Percentiles rank a stretch among this genome's conserved stretches.
Evolutionary conservation across 140 eudicot genomes (phyloP).

Genomic region (Oenanthe javanica): DNA sequence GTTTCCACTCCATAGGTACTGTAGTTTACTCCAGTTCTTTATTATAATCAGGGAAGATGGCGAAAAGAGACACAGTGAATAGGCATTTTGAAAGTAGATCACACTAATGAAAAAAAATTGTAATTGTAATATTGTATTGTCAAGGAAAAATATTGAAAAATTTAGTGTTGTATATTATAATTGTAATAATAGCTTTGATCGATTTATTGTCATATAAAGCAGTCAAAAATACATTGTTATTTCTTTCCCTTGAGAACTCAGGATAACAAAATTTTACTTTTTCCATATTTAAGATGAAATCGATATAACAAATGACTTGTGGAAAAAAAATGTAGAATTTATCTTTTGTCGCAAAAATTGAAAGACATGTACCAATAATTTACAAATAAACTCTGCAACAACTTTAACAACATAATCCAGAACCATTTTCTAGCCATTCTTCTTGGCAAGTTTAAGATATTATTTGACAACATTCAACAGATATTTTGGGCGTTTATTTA

Average conservation of each 20-base stretch:
- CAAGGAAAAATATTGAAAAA: neutral
- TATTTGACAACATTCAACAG: conserved; percentile 18
- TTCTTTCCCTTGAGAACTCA: too few species aligned
- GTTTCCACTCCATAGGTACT: conserved; percentile 26
- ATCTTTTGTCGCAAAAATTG: neutral
- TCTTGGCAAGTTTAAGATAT: neutral
- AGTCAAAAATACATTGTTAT: too few species aligned
- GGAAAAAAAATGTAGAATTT: neutral
- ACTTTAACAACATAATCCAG: neutral
- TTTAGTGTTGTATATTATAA: neutral
- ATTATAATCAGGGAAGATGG: neutral
- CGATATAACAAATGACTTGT: neutral
- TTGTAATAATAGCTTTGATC: neutral
- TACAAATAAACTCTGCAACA: neutral
- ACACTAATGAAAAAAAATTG: neutral
- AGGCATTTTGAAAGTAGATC: neutral
- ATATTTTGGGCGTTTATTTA: conserved; percentile 31
- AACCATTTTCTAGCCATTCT: neutral
- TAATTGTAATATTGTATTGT: neutral
- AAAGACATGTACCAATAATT: neutral
- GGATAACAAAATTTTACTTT: too few species aligned
- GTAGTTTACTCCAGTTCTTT: neutral
- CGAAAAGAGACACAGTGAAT: neutral
- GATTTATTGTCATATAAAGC: too few species aligned
- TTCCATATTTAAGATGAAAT: too few species aligned